Percentiles rank a stretch among this genome's conserved stretches.
These are phyloP conservation scores for Multifurca ochricompacta DNA, from an alignment of 768 basidiomycete species.

Conservation along the genomic window DNA sequence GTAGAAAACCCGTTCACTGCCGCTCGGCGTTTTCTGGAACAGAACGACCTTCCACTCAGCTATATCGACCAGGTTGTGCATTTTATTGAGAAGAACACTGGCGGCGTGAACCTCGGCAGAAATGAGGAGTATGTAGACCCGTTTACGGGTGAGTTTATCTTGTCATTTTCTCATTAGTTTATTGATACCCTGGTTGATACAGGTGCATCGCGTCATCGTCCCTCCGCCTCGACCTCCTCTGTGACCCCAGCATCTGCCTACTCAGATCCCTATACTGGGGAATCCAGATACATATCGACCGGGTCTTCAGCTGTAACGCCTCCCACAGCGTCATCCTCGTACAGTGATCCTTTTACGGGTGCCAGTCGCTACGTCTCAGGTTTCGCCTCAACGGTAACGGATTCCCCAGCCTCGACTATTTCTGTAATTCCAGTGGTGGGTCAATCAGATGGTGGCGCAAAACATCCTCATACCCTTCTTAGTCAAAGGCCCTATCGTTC, in stretches of 20 bases:
- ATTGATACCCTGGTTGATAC: background rate
- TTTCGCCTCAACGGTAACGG: background rate
- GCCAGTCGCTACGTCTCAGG: constrained; percentile 15
- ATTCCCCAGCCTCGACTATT: background rate
- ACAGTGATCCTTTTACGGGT: constrained; percentile 21
- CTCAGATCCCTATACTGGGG: constrained; percentile 68
- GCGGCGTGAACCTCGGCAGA: constrained; percentile 63
- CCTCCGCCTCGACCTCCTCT: constrained; percentile 27
- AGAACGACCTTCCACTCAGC: constrained; percentile 71
- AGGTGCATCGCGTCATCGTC: constrained; percentile 32
- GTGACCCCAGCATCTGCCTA: constrained; percentile 31
- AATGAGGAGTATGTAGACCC: constrained; percentile 72
- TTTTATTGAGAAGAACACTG: constrained; percentile 91
- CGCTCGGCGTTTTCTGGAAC: constrained; percentile 80
- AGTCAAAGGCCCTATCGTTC: constrained; percentile 69
- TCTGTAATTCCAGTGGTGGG: constrained; percentile 20
- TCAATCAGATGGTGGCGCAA: background rate
- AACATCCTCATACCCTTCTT: background rate
- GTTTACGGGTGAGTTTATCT: constrained; percentile 59
- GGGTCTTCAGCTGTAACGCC: constrained; percentile 27
- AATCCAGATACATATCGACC: constrained; percentile 48
- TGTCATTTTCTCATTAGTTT: background rate
- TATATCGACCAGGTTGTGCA: constrained; percentile 87
- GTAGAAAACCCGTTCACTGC: constrained; percentile 87
- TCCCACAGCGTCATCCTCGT: constrained; percentile 26